Percentiles rank a stretch among this genome's conserved stretches.
phyloP scores from a whole-genome alignment of 257 asterid species.

The Henckelia pumila region DNA sequence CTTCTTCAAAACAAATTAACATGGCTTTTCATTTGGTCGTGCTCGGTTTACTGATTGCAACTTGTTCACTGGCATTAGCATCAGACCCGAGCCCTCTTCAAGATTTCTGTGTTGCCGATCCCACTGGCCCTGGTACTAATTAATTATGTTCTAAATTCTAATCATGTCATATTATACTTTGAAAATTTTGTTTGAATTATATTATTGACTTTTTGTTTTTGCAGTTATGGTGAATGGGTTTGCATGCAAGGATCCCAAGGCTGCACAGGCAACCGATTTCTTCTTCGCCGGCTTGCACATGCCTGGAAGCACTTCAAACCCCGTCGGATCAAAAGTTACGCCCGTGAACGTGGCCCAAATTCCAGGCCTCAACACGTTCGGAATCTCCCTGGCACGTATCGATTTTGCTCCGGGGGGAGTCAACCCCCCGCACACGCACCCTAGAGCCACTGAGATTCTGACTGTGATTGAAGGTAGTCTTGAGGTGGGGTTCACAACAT shows the following conservation, averaged over 20 bases:
- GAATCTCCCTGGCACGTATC: conserved; percentile 29
- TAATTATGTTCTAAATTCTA: no score
- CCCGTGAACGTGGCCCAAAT: conserved; percentile 19
- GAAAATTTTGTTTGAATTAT: no score
- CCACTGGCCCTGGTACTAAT: no score
- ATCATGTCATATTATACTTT: no score
- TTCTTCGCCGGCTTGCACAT: conserved; percentile 27
- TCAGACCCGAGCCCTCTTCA: background rate
- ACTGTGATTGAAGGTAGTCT: conserved; percentile 23
- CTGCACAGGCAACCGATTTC: conserved; percentile 25
- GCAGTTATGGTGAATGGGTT: no score
- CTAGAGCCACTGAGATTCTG: conserved; percentile 31
- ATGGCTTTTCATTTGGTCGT: conserved; percentile 11
- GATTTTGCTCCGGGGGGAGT: conserved; percentile 33
- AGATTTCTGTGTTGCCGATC: no score
- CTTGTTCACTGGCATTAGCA: conserved; percentile 18
- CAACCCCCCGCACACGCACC: conserved; percentile 29
- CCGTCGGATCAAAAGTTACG: conserved; percentile 26
- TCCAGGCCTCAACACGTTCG: conserved; percentile 36
- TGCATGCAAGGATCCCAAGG: conserved; percentile 4
- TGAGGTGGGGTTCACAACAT: conserved; percentile 28
- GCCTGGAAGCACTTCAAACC: conserved; percentile 26
- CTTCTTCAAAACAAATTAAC: no score
- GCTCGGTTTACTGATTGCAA: conserved; percentile 11
- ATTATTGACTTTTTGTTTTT: no score